phyloP scores from a whole-genome alignment of 2,329 filamentous ascomycete species.

The Madurella mycetomatis region DNA sequence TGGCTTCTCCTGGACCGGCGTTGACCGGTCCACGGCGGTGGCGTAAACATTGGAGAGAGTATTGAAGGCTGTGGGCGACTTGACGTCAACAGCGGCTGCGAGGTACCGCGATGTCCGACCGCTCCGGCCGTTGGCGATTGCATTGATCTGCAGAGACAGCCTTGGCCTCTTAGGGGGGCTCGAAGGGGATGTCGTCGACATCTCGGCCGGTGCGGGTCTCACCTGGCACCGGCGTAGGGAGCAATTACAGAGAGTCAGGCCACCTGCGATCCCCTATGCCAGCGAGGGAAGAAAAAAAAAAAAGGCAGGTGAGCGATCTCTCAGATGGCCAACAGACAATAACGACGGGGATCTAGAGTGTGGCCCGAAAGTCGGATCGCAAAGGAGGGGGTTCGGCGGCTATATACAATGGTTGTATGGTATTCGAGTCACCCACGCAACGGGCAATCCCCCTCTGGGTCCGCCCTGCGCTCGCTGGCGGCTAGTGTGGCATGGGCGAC shows the following conservation, averaged over 20 bases:
- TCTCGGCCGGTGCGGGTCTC: neutral
- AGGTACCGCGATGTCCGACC: constrained; percentile 41
- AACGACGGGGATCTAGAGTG: constrained; percentile 13
- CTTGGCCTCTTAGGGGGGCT: constrained; percentile 48
- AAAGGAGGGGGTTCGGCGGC: constrained; percentile 25
- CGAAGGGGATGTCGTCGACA: constrained; percentile 26
- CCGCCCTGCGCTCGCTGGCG: constrained; percentile 9
- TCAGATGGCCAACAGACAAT: constrained; percentile 13
- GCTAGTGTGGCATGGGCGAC: constrained; percentile 14
- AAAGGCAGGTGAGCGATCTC: constrained; percentile 14
- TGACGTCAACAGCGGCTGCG: constrained; percentile 48
- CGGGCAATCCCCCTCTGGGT: neutral
- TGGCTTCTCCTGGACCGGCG: constrained; percentile 44
- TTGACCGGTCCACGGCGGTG: constrained; percentile 56
- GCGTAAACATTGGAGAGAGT: constrained; percentile 63
- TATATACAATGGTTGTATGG: constrained; percentile 21
- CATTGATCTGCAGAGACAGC: constrained; percentile 47
- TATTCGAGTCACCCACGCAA: constrained; percentile 5
- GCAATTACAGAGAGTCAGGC: constrained; percentile 8
- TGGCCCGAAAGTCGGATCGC: constrained; percentile 10
- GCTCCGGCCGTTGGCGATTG: constrained; percentile 34
- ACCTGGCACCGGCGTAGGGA: neutral
- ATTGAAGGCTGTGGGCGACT: constrained; percentile 60
- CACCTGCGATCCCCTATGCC: constrained; percentile 18
- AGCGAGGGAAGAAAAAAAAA: no score